Evolutionary conservation across 768 basidiomycete species (phyloP).

Genomic region (Russula griseocarnosa): DNA sequence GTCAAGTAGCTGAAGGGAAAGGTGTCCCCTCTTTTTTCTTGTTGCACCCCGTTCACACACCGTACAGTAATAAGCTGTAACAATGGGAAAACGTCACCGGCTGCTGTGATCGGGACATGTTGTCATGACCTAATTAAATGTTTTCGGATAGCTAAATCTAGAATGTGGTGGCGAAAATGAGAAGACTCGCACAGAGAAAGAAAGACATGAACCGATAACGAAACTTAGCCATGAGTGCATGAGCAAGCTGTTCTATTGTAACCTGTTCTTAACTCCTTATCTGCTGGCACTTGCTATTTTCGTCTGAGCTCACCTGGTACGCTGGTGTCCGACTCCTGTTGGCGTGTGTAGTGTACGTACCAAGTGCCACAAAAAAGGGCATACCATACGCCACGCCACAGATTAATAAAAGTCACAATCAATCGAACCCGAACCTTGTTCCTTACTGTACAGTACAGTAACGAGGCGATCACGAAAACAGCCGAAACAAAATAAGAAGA

Average conservation of each 20-base stretch:
- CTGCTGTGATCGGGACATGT: background rate
- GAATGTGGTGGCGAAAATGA: background rate
- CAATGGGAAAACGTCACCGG: conserved; percentile 4
- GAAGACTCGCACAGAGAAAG: background rate
- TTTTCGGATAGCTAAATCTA: background rate
- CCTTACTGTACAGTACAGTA: background rate
- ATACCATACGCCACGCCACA: background rate
- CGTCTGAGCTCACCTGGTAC: background rate
- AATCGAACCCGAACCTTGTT: background rate
- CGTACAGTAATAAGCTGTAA: background rate
- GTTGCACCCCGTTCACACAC: background rate
- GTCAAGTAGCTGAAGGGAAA: background rate
- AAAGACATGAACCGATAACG: background rate
- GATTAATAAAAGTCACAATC: background rate
- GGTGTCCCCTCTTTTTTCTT: background rate
- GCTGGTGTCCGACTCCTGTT: background rate
- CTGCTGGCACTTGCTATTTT: background rate
- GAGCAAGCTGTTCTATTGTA: too few relatives aligned
- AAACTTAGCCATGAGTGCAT: too few relatives aligned
- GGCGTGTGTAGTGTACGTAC: background rate
- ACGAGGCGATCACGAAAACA: background rate
- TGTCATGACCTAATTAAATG: conserved; percentile 7
- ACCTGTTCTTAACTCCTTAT: background rate
- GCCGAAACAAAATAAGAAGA: background rate
- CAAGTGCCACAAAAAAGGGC: background rate